phyloP scores from a whole-genome alignment of 2,329 filamentous ascomycete species.

The Bipolaris oryzae region DNA sequence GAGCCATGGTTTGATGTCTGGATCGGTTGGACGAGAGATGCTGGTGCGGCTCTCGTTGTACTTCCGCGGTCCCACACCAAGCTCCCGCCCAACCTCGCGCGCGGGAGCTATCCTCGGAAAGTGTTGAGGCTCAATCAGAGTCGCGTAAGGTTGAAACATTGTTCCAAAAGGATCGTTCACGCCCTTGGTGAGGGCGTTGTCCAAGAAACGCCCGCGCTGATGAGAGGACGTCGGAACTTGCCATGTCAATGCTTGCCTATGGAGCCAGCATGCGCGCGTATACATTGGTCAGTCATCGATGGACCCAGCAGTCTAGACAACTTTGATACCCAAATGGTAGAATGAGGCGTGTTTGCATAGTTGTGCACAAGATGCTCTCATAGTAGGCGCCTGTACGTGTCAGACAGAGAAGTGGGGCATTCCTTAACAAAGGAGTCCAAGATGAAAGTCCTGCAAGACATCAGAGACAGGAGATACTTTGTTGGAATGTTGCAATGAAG shows the following conservation, averaged over 20 bases:
- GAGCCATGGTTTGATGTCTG: slow-evolving; percentile 29
- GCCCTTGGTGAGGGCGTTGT: slow-evolving; percentile 30
- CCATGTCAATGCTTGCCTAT: slow-evolving; percentile 27
- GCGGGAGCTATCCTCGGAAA: slow-evolving; percentile 47
- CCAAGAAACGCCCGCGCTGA: slow-evolving; percentile 27
- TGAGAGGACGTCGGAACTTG: slow-evolving; percentile 28
- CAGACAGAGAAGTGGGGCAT: not conserved
- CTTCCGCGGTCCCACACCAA: slow-evolving; percentile 44
- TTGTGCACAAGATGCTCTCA: not conserved
- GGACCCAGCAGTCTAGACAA: not conserved
- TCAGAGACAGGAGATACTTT: not conserved
- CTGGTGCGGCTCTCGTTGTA: slow-evolving; percentile 34
- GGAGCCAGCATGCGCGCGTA: slow-evolving; percentile 3
- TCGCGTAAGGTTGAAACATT: slow-evolving; percentile 23
- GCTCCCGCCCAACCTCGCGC: slow-evolving; percentile 44
- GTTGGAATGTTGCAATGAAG: not conserved
- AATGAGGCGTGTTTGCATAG: slow-evolving; percentile 1
- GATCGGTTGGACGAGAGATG: slow-evolving; percentile 39
- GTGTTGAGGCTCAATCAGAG: slow-evolving; percentile 47
- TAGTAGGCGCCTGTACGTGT: not conserved
- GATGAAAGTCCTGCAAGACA: not conserved
- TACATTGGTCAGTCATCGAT: slow-evolving; percentile 9
- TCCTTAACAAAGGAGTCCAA: not conserved
- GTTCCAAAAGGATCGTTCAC: slow-evolving; percentile 14
- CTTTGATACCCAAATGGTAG: not conserved